Base-by-base conservation (phyloP, 805 yeast species). In the Yarrowia keelungensis region DNA sequence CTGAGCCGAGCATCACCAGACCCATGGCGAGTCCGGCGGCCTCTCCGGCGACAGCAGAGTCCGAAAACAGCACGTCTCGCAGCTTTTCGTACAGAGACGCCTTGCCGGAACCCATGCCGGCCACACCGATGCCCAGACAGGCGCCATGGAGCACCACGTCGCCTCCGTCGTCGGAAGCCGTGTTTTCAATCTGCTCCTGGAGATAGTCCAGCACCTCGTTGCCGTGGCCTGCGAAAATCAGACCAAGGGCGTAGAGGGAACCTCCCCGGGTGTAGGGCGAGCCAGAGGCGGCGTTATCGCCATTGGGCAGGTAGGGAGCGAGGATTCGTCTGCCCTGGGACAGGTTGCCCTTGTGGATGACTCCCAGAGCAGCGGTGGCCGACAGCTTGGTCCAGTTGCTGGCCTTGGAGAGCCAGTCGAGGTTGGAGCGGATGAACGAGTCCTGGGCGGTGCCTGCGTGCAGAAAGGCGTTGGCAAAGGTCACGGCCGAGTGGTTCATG, bases 1-100 rank as follows among this genome's bases (percentile, higher is more conserved):
- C 96, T 5, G 97, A 88, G 32, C 99, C 99, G 70, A 94, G 84
- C 97, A 91, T 91, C 14, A 91, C 92, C 72, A 95, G 84, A 71
- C 99, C 99, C 95, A 95, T 92, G 43, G 95, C 92, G 72, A 94
- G 82, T 54, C 97, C 98, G 38, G 98, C 97, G 54, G 97, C 97
- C 77, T 93, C 97, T 71, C 98, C 97, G 8, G 97, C 91, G 49
- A 91, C 85, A 2, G 98, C 98, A 41, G 95, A 89, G 76, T 95
- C 99, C 11, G 93, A 85, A 77, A 89, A 93, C 71, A 95, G 81
- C 4, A 94, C 91, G 59, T 88, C 91, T 75, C 89, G 90, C 76
- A 95, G 84, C 68, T 90, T 90, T 72, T 91, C 97, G 75, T 90
- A 92, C 53, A 92, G 84, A 56, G 85, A 83, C 70, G 82, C 87